Evolutionary conservation across 352 stramenopile genomes (phyloP).

Genomic region (Pythium guiyangense): DNA sequence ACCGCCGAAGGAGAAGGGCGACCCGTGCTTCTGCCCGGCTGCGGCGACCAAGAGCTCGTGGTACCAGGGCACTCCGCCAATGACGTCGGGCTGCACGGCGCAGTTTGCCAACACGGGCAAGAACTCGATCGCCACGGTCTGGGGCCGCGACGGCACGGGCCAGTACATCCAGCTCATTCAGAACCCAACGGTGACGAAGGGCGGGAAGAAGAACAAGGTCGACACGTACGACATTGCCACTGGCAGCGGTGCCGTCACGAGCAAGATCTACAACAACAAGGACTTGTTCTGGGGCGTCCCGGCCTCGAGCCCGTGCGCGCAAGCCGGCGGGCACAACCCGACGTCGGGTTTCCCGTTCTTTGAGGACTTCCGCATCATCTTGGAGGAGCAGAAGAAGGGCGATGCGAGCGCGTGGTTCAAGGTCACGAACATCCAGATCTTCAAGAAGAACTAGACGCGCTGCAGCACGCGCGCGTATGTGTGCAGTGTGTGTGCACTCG

Average conservation of each 20-base stretch:
- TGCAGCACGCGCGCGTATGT: no score
- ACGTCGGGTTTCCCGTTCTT: conserved; percentile 75
- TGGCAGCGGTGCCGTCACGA: conserved; percentile 36
- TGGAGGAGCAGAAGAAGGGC: conserved; percentile 75
- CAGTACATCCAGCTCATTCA: conserved; percentile 72
- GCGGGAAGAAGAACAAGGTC: conserved; percentile 41
- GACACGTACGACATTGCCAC: conserved; percentile 59
- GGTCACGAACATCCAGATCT: no score
- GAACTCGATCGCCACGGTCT: conserved; percentile 69
- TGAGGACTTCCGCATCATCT: conserved; percentile 63
- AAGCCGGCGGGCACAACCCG: conserved; percentile 47
- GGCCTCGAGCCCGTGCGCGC: conserved; percentile 31
- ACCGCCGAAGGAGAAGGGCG: conserved; percentile 26
- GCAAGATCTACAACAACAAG: conserved; percentile 79
- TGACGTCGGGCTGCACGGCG: conserved; percentile 63
- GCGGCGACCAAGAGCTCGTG: conserved; percentile 39
- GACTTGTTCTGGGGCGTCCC: conserved; percentile 65
- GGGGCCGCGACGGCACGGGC: conserved; percentile 48
- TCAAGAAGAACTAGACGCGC: no score
- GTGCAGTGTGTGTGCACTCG: no score
- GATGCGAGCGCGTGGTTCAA: conserved; percentile 66
- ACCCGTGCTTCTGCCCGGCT: conserved; percentile 55
- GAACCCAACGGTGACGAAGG: conserved; percentile 60
- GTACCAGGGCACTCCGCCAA: conserved; percentile 50
- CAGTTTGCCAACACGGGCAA: conserved; percentile 52